Percentiles rank a stretch among this genome's conserved stretches.
Evolutionary conservation across 441 rosid species (phyloP).

Genomic region (Biscutella laevigata): DNA sequence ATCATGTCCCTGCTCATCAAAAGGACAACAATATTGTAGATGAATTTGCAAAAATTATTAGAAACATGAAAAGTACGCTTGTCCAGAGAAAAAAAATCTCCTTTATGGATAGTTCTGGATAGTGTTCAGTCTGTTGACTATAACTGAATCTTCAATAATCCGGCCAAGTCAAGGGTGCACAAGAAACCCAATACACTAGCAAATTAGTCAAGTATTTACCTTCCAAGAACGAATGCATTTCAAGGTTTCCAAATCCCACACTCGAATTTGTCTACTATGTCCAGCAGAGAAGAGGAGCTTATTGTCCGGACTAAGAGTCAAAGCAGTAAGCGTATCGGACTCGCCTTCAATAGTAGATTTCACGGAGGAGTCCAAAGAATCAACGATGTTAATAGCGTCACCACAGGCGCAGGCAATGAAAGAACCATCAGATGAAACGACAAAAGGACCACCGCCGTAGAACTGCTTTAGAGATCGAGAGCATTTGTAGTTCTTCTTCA

Average conservation of each 20-base stretch:
- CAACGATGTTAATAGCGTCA: slow-evolving; percentile 64
- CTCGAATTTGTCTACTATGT: slow-evolving; percentile 78
- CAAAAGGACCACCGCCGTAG: slow-evolving; percentile 77
- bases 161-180: background rate
- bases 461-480: slow-evolving; percentile 66
- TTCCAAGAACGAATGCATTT: slow-evolving; percentile 87
- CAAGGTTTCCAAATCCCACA: slow-evolving; percentile 72
- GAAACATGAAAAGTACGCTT: too few relatives aligned
- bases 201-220: slow-evolving; percentile 21
- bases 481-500: slow-evolving; percentile 67
- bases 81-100: too few relatives aligned
- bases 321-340: slow-evolving; percentile 58
- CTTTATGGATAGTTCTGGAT: background rate
- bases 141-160: background rate
- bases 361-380: slow-evolving; percentile 43
- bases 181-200: background rate
- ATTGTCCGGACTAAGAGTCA: slow-evolving; percentile 71
- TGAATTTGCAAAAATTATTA: too few relatives aligned
- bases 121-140: too few relatives aligned
- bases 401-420: slow-evolving; percentile 75
- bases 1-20: slow-evolving; percentile 64
- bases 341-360: slow-evolving; percentile 64
- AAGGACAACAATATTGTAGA: background rate
- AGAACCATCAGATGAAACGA: slow-evolving; percentile 67
- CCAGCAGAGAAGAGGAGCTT: slow-evolving; percentile 79